Conservation (phyloP, 768 basidiomycete genomes). For the Tricholoma bakamatsutake region DNA sequence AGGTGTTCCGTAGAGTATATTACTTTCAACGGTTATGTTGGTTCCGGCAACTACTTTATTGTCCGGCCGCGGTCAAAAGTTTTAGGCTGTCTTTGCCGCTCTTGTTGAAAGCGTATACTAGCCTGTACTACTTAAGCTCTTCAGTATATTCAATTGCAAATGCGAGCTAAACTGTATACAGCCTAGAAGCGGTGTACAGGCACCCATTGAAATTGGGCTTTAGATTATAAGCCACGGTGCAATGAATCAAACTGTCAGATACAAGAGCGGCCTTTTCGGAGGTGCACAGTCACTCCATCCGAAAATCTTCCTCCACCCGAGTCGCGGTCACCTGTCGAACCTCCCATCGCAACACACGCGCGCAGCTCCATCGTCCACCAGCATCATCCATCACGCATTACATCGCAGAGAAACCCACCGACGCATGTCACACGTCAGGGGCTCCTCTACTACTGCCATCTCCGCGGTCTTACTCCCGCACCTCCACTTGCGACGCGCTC, state of each 20-base stretch:
- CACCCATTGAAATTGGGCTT: background rate
- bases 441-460: background rate
- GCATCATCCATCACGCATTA: background rate
- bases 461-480: constrained; percentile 1
- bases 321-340: background rate
- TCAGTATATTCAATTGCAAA: background rate
- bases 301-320: background rate
- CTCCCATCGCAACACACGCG: background rate
- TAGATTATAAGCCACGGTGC: too few species aligned
- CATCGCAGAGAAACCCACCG: background rate
- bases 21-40: too few species aligned
- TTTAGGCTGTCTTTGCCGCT: too few species aligned
- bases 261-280: background rate
- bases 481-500: background rate
- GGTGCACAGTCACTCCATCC: background rate
- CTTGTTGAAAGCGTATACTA: too few species aligned
- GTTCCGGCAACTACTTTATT: background rate
- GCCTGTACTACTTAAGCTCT: background rate
- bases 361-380: background rate
- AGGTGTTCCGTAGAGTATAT: too few species aligned
- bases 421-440: background rate
- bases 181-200: background rate
- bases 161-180: background rate
- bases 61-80: background rate
- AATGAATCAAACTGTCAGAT: background rate